Base-by-base conservation (phyloP, 495 filamentous ascomycete species). In the Xylaria scruposa region DNA sequence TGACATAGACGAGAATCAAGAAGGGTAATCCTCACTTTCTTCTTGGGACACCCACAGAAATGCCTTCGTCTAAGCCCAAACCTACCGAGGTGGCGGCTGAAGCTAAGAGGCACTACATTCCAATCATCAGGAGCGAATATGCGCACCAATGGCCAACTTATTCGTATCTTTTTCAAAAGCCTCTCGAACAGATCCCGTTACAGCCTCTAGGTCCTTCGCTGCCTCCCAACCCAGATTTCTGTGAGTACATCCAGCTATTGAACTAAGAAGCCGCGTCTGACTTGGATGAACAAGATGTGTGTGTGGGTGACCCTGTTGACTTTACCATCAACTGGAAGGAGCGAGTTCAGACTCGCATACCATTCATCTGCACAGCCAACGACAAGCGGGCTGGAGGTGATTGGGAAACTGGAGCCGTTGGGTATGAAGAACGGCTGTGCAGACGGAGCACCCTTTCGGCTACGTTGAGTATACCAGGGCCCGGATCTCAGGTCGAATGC, bases 371-470 rank as follows among this genome's bases (percentile, higher is more conserved):
- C 74, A 88, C 90, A 62, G 91, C 92, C 13, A 91, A 93, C 76
- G 92, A 94, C 75, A 91, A 90, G 72, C 85, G 91, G 40, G 83
- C 92, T 1, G 92, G 92, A 0, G 92, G 92, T 3, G 92, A 93
- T 70, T 94, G 92, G 92, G 91, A 93, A 73, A 91, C 90, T 6
- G 91, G 90, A 33, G 83, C 86, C 40, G 69, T 91, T 67, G 90
- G 90, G 24, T 92, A 91, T 38, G 92, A 94, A 77, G 90, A 94
- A 76, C 89, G 88, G 49, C 86, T 94, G 26, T 90, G 90, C 74
- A 84, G 91, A 67, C 84, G 92, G 68, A 92, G 90, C 77, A 93
- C 90, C 67, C 88, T 94, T 42, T 88, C 90, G 12, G 87, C 89
- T 10, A 85, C 89, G 3, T 81, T 94, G 31, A 85, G 80, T 26